Conservation (phyloP, 2,329 filamentous ascomycete genomes). For the Chaetothyriales sp. region DNA sequence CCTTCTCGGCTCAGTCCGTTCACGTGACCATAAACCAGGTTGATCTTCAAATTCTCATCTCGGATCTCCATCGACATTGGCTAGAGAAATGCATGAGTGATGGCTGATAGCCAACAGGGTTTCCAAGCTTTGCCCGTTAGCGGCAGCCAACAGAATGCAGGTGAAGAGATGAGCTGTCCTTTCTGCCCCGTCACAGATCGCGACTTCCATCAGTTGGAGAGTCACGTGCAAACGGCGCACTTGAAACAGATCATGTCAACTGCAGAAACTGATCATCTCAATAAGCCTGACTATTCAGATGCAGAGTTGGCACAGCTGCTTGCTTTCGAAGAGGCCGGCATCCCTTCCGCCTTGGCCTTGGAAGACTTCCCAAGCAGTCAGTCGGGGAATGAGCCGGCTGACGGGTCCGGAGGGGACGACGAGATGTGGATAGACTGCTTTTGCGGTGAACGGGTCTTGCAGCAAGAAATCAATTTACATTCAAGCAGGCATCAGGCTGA, state of each 20-base stretch:
- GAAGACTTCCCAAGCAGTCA: conserved; percentile 3
- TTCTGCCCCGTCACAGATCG: conserved; percentile 6
- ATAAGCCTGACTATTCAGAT: conserved; percentile 4
- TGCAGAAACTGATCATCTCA: neutral
- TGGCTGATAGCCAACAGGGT: neutral
- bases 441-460: conserved; percentile 44
- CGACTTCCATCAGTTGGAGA: conserved; percentile 8
- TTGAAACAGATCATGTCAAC: neutral
- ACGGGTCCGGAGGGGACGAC: conserved; percentile 1
- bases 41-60: neutral
- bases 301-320: conserved; percentile 13
- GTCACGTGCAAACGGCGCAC: conserved; percentile 7
- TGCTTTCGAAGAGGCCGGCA: conserved; percentile 14
- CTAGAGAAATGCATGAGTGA: neutral
- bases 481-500: conserved; percentile 38
- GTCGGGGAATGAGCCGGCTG: conserved; percentile 2
- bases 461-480: conserved; percentile 42
- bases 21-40: no score
- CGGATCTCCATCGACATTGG: neutral
- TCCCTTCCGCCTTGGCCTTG: conserved; percentile 12
- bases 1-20: no score
- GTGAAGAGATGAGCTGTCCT: conserved; percentile 7
- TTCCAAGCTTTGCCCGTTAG: neutral
- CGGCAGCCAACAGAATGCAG: neutral
- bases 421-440: conserved; percentile 9